Evolutionary conservation across 768 basidiomycete genomes (phyloP).

Genomic region (Trametes cinnabarina): DNA sequence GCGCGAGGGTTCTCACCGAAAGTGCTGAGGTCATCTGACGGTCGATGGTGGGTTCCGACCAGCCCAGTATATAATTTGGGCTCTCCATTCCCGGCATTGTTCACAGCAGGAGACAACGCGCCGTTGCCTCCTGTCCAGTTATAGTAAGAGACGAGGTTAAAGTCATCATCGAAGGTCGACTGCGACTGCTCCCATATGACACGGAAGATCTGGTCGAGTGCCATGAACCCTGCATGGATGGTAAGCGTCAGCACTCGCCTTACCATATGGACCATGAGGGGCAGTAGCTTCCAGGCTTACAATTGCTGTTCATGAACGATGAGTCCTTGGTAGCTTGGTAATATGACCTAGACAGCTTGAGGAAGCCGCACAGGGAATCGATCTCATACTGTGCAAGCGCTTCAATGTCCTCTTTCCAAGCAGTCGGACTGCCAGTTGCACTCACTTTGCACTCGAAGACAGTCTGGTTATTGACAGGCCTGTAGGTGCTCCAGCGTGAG

Average conservation of each 20-base stretch:
- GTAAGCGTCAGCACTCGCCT: no score
- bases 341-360: slow-evolving; percentile 74
- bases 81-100: slow-evolving; percentile 71
- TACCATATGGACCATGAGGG: no score
- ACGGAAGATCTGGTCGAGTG: slow-evolving; percentile 69
- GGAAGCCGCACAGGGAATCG: slow-evolving; percentile 75
- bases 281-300: slow-evolving; percentile 36
- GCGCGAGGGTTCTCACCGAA: slow-evolving; percentile 52
- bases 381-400: slow-evolving; percentile 79
- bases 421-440: not conserved
- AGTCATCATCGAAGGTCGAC: slow-evolving; percentile 63
- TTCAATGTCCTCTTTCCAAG: no score
- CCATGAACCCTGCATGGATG: slow-evolving; percentile 52
- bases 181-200: slow-evolving; percentile 79
- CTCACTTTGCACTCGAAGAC: slow-evolving; percentile 82
- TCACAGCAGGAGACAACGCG: slow-evolving; percentile 59
- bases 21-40: slow-evolving; percentile 70
- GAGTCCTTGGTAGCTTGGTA: slow-evolving; percentile 68
- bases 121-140: slow-evolving; percentile 78
- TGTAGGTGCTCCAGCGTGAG: slow-evolving; percentile 26
- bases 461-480: slow-evolving; percentile 63
- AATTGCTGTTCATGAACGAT: slow-evolving; percentile 70
- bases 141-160: slow-evolving; percentile 74
- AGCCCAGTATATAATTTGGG: slow-evolving; percentile 73
- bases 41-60: slow-evolving; percentile 74